phyloP scores from a whole-genome alignment of 495 filamentous ascomycete species.

The Apodospora peruviana region DNA sequence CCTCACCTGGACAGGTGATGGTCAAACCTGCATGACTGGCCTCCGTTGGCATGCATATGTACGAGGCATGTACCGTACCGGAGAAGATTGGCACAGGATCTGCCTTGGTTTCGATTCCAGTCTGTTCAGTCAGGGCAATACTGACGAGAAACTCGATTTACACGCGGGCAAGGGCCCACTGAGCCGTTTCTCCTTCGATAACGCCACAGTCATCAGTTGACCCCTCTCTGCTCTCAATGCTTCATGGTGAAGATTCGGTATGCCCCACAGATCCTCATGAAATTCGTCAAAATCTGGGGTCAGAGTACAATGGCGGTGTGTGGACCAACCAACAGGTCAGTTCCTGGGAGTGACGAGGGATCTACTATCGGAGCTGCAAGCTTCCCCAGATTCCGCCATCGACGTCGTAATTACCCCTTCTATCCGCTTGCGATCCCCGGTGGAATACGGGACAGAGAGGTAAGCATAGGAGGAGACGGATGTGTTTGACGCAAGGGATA shows the following conservation, averaged over 20 bases:
- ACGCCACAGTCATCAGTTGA: too few relatives aligned
- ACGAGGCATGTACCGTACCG: neutral
- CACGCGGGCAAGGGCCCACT: too few relatives aligned
- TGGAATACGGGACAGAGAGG: neutral
- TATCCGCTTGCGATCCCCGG: neutral
- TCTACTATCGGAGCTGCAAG: neutral
- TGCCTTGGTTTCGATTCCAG: too few relatives aligned
- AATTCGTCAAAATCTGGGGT: too few relatives aligned
- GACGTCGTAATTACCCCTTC: constrained; percentile 5
- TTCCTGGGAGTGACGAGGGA: neutral
- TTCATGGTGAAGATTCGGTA: too few relatives aligned
- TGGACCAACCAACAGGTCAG: too few relatives aligned
- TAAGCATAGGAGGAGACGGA: neutral
- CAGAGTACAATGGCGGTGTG: too few relatives aligned
- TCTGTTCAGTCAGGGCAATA: too few relatives aligned
- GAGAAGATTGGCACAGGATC: neutral
- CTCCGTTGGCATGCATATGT: neutral
- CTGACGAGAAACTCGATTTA: too few relatives aligned
- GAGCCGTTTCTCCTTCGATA: too few relatives aligned
- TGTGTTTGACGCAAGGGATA: constrained; percentile 2
- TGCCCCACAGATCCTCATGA: too few relatives aligned
- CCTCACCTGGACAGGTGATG: neutral
- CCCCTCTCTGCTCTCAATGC: too few relatives aligned
- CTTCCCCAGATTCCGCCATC: constrained; percentile 6
- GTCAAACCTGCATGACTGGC: neutral